Conservation (phyloP, 2,329 filamentous ascomycete genomes). For the Colletotrichum ledebouriae region DNA sequence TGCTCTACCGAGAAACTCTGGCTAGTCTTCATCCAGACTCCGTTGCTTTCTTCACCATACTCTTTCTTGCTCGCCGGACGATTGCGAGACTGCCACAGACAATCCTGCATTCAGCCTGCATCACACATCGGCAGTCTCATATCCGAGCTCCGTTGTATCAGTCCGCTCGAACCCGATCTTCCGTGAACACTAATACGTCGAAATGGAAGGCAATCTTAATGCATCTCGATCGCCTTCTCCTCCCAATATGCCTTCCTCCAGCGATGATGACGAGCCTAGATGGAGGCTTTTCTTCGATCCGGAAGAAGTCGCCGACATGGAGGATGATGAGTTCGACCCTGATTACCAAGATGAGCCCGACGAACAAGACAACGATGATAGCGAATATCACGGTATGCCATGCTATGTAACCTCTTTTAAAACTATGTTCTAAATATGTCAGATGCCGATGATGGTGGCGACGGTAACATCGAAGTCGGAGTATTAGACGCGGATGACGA, state of each 20-base stretch:
- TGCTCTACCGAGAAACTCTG: not conserved
- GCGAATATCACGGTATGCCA: slow-evolving; percentile 40
- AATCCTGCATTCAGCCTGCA: slow-evolving; percentile 1
- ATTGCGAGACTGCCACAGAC: slow-evolving; percentile 6
- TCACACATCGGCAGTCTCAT: slow-evolving; percentile 39
- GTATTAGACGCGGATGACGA: slow-evolving; percentile 39
- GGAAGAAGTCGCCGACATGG: slow-evolving; percentile 47
- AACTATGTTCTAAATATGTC: slow-evolving; percentile 34
- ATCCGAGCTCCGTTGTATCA: slow-evolving; percentile 41
- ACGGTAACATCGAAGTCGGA: slow-evolving; percentile 40
- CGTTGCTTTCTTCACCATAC: not conserved
- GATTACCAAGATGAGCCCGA: slow-evolving; percentile 48
- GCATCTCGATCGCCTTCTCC: slow-evolving; percentile 8
- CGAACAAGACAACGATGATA: slow-evolving; percentile 44
- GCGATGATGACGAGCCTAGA: slow-evolving; percentile 7
- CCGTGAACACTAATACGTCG: slow-evolving; percentile 23
- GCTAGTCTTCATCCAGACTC: not conserved
- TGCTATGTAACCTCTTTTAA: not conserved
- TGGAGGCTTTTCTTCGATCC: slow-evolving; percentile 27
- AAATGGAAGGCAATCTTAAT: slow-evolving; percentile 24
- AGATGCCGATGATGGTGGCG: slow-evolving; percentile 48
- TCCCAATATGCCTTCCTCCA: not conserved
- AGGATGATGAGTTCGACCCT: slow-evolving; percentile 51
- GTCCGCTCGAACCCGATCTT: slow-evolving; percentile 35
- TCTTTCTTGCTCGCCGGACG: not conserved